A percentile compares a stretch with the other conserved stretches of the same genome.
These are phyloP conservation scores for Pyrus betulifolia DNA, from an alignment of 306 rosid genomes.

Conservation along the genomic window DNA sequence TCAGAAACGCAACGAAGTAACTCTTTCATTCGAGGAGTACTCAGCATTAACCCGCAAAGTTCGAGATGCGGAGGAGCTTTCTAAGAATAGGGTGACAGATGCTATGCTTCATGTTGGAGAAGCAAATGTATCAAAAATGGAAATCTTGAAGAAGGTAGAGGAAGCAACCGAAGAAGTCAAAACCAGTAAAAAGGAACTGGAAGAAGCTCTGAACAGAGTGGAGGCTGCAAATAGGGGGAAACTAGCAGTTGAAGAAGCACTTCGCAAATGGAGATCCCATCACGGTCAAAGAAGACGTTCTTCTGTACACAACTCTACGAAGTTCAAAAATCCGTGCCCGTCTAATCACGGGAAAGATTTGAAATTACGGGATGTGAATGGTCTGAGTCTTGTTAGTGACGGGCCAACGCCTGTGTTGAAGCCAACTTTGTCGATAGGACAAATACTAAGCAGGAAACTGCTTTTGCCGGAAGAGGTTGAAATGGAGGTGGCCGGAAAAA, in stretches of 20 bases:
- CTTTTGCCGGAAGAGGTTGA: constrained; percentile 57
- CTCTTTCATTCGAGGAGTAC: constrained; percentile 72
- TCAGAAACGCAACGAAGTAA: constrained; percentile 40
- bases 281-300: constrained; percentile 50
- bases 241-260: constrained; percentile 72
- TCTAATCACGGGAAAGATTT: constrained; percentile 44
- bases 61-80: constrained; percentile 52
- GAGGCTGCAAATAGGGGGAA: constrained; percentile 80
- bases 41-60: constrained; percentile 49
- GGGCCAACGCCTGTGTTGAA: constrained; percentile 43
- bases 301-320: constrained; percentile 34
- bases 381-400: constrained; percentile 33
- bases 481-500: constrained; percentile 25
- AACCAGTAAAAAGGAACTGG: constrained; percentile 61
- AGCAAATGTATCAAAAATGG: constrained; percentile 54
- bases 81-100: constrained; percentile 53
- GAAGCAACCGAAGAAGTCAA: constrained; percentile 76
- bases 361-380: constrained; percentile 43
- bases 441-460: constrained; percentile 78
- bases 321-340: constrained; percentile 57
- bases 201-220: constrained; percentile 77
- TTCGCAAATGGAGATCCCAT: constrained; percentile 78
- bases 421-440: constrained; percentile 76
- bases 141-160: constrained; percentile 58
- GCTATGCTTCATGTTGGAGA: constrained; percentile 71